Percentiles rank a stretch among this genome's conserved stretches.
Evolutionary conservation across 1,284 basidiomycete species (phyloP).

Genomic region (Fomitopsis schrenkii): DNA sequence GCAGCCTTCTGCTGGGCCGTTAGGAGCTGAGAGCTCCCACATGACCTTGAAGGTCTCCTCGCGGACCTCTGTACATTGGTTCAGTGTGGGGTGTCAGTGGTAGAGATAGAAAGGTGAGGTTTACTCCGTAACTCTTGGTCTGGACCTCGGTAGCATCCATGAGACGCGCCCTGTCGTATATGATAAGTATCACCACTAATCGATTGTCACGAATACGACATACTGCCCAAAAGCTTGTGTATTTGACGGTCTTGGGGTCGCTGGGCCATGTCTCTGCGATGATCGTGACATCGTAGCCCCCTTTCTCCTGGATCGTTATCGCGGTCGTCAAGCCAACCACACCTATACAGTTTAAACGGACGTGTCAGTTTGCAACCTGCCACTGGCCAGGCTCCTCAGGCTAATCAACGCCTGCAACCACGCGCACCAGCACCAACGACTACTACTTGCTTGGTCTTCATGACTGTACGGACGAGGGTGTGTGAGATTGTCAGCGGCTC

Average conservation of each 20-base stretch:
- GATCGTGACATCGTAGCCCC: slow-evolving; percentile 56
- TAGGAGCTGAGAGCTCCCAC: slow-evolving; percentile 64
- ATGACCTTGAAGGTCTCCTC: slow-evolving; percentile 67
- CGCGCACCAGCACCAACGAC: slow-evolving; percentile 8
- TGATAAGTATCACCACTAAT: too few species aligned
- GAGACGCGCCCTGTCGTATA: slow-evolving; percentile 53
- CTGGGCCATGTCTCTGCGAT: slow-evolving; percentile 64
- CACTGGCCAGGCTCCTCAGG: background rate
- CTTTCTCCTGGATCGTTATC: slow-evolving; percentile 55
- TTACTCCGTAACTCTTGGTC: slow-evolving; percentile 49
- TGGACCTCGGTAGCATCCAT: slow-evolving; percentile 51
- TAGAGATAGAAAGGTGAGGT: background rate
- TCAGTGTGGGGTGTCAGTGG: too few species aligned
- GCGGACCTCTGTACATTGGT: slow-evolving; percentile 48
- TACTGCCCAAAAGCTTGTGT: slow-evolving; percentile 83
- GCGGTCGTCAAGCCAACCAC: slow-evolving; percentile 74
- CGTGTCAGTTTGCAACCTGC: background rate
- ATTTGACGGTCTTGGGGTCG: slow-evolving; percentile 65
- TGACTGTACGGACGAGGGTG: background rate
- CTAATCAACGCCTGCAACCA: background rate
- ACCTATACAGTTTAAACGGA: slow-evolving; percentile 35
- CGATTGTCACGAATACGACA: slow-evolving; percentile 19
- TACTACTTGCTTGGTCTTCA: slow-evolving; percentile 2
- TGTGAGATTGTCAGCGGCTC: background rate
- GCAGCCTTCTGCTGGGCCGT: slow-evolving; percentile 46